phyloP scores from a whole-genome alignment of 192 early-diverging fungal genomes.

The Piromyces sp. region DNA sequence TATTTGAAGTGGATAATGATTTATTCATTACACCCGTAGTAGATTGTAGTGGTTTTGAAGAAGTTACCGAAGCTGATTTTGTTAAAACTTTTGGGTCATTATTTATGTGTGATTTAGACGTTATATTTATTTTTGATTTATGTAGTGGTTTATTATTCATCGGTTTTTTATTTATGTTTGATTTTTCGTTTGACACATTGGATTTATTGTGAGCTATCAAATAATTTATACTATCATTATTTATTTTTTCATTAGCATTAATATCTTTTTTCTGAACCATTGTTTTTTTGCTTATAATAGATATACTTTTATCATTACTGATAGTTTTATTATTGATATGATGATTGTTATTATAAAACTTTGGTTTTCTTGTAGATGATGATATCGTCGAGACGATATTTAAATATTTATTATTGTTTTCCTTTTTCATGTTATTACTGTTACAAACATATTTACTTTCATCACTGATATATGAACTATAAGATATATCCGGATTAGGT shows the following conservation, averaged over 20 bases:
- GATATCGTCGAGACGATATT: not conserved
- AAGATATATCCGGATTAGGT: not conserved
- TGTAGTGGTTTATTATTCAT: too few relatives aligned
- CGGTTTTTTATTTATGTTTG: too few relatives aligned
- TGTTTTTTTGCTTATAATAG: not conserved
- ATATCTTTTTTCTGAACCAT: not conserved
- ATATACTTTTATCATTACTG: too few relatives aligned
- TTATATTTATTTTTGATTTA: too few relatives aligned
- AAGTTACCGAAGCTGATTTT: too few relatives aligned
- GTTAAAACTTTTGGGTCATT: too few relatives aligned
- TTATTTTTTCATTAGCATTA: not conserved
- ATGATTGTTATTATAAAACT: not conserved
- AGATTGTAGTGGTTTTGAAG: too few relatives aligned
- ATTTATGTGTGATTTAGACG: too few relatives aligned
- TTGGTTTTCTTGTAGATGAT: not conserved
- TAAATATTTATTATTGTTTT: not conserved
- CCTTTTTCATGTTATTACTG: not conserved
- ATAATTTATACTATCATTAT: not conserved
- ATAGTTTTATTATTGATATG: too few relatives aligned
- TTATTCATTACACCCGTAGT: too few relatives aligned
- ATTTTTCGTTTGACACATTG: too few relatives aligned
- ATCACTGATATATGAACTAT: not conserved
- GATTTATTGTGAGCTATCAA: too few relatives aligned
- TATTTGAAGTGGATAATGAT: not conserved
- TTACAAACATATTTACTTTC: not conserved